Base-by-base conservation (phyloP, 2,329 filamentous ascomycete species). In the Colletotrichum spaethianum region DNA sequence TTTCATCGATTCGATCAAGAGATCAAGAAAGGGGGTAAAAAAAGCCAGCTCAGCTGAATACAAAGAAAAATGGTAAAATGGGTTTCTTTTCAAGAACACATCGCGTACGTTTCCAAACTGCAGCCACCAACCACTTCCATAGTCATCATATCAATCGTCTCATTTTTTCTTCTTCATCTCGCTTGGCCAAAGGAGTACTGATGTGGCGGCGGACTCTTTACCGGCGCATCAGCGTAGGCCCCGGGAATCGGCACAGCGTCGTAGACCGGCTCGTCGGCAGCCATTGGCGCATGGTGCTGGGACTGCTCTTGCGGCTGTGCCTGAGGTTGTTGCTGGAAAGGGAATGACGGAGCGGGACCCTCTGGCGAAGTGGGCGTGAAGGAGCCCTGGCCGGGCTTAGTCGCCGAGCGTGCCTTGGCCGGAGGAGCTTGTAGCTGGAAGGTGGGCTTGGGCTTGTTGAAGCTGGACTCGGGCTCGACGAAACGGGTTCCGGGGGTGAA, bases 381-480 rank as follows among this genome's bases (percentile, higher is more conserved):
- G 50, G 87, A 90, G 26, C 86, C 86, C 77, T 92, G 90, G 48
- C 84, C 82, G 65, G 89, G 83, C 82, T 91, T 93, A 36, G 94
- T 96, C 8, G 94, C 92, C 68, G 90, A 89, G 64, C 93, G 93
- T 59, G 95, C 89, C 81, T 93, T 94, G 81, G 88, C 87, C 0
- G 96, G 96, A 50, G 96, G 95, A 23, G 95, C 87, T 85, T 97
- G 94, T 52, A 98, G 91, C 79, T 93, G 92, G 88, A 98, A 98
- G n/a, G 91, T 86, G 74, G 85, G 74, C 26, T 80, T 73, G 38
- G 77, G 82, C 78, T 85, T 78, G 73, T 87, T 82, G 76, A 92
- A 92, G 70, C 91, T 85, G 52, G 93, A 93, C 71, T 86, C 85
- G 6, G 93, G 90, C 75, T 92, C 89, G 59, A 87, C 86, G 73